Evolutionary conservation across 768 basidiomycete genomes (phyloP), one percentile per base, ranked within the genome.

Genomic region (Termitomyces sp.): DNA sequence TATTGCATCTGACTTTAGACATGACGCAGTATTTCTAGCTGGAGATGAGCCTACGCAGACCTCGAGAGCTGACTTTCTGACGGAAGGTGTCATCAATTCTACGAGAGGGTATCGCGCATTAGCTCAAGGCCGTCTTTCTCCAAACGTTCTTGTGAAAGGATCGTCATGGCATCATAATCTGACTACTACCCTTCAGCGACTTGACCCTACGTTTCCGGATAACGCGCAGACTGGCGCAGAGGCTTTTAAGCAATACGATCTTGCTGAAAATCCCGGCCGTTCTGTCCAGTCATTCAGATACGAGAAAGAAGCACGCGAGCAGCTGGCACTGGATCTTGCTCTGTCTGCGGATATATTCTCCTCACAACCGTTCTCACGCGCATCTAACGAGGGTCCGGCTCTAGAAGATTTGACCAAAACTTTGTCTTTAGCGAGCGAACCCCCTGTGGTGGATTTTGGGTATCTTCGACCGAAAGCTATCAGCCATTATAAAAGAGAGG

Each of bases 281-380:
- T 66, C 79, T 6, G 64, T 65, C 0, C 51, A 65, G 42, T 79
- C 79, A 9, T 58, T 75, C 9, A 74, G 72, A 54, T 73, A 74
- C 58, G 82, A 88, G 65, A 68, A 67, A 10, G 74, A 78, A 46
- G 81, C 85, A 3, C 75, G 80, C 24, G 79, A 87, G 55, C 80
- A 86, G 61, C 65, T 92, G 2, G 74, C 78, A 21, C 60, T 87
- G 38, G 88, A 92, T 66, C 71, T 91, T 32, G 68, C 73, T 15
- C 70, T 91, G 32, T 82, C 87, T 2, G 69, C 68, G 5, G 75
- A 83, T 58, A 71, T 87, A 17, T 87, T 79, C 60, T 82, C 83
- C 14, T 64, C 75, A 3, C 72, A 69, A 8, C 61, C 74, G 11
- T 69, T 84, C 51, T 54, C 67, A 4, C 67, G 68, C 45, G 53